Percentiles rank a stretch among this genome's conserved stretches.
Evolutionary conservation across 257 asterid genomes (phyloP).

Genomic region (Scutellaria baicalensis): DNA sequence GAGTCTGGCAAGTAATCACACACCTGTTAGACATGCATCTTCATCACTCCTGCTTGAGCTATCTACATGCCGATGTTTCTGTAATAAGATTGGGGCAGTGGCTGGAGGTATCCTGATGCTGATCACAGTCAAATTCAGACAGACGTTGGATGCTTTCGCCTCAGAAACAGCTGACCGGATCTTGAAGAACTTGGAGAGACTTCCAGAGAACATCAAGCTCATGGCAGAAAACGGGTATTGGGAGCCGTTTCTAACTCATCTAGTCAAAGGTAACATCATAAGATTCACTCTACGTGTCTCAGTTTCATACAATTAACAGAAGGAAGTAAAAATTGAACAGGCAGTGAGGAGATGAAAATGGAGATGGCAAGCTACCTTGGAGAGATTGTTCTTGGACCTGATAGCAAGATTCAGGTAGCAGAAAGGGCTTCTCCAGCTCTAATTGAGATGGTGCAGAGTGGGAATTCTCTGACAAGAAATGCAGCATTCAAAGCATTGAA

Average conservation of each 20-base stretch:
- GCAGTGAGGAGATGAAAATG: conserved; percentile 50
- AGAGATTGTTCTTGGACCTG: conserved; percentile 48
- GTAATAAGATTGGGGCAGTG: conserved; percentile 36
- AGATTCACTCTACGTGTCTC: background rate
- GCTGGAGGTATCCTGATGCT: conserved; percentile 75
- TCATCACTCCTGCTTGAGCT: conserved; percentile 50
- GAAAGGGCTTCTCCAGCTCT: conserved; percentile 66
- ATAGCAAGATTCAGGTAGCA: conserved; percentile 42
- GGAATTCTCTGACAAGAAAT: conserved; percentile 35
- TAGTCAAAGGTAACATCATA: conserved; percentile 44
- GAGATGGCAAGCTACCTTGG: conserved; percentile 71
- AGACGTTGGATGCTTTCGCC: conserved; percentile 36
- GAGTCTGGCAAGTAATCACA: conserved; percentile 58
- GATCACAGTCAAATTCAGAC: conserved; percentile 51
- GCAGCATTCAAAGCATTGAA: conserved; percentile 70
- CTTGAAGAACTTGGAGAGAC: conserved; percentile 57
- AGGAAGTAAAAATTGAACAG: conserved; percentile 29
- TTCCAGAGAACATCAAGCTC: conserved; percentile 55
- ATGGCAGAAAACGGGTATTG: conserved; percentile 84
- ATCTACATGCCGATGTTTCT: conserved; percentile 34
- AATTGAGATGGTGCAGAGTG: conserved; percentile 53
- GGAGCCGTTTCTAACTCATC: conserved; percentile 62
- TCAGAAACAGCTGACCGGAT: conserved; percentile 54
- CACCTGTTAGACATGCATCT: conserved; percentile 57
- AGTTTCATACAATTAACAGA: background rate